Evolutionary conservation across 1,139 yeast genomes (phyloP), one percentile per base, ranked within the genome.

Genomic region (Blastobotrys apis): DNA sequence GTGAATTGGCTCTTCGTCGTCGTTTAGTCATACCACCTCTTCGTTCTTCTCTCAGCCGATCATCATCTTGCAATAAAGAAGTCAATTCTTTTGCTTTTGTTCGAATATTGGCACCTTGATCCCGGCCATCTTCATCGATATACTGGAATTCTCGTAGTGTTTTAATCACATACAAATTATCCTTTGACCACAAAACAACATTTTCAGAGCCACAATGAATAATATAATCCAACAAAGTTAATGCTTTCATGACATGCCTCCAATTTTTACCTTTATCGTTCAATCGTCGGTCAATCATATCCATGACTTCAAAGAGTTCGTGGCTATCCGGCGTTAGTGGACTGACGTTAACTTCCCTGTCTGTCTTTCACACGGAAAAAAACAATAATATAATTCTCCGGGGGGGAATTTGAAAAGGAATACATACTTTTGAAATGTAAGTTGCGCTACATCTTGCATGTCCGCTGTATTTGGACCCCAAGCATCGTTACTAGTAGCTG

Each of bases 191-290:
- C 43, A 83, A 71, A 6, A 92, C 96, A 59, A 94, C 94, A 57
- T 85, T 84, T 55, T 92, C 97, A 23, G 92, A 77, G 21, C 97
- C 99, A 53, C 75, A 78, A 55, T 94, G 78, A 21, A 92, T 88
- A 53, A 92, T 73, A 65, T 83, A 92, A 60, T 92, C 97, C 58
- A 92, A 73, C 12, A 92, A 84, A 1, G 95, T 85, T 55, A 92
- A 73, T 1, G 66, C 67, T 54, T 92, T 94, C 53, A 94, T 92
- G 37, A 92, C 92, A 65, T 92, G 99, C 54, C 97, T 78, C 98
- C 98, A 92, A 67, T 92, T 86, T 65, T 90, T 92, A 49, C 98
- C 98, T 71, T 90, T 90, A 62, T 92, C 98, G 61, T 92, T 92
- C 56, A 94, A 72, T 53, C 99, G 77, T 56, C 90, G 81, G 67